phyloP scores from a whole-genome alignment of 148 eudicot genomes.

The Bassia scoparia region DNA sequence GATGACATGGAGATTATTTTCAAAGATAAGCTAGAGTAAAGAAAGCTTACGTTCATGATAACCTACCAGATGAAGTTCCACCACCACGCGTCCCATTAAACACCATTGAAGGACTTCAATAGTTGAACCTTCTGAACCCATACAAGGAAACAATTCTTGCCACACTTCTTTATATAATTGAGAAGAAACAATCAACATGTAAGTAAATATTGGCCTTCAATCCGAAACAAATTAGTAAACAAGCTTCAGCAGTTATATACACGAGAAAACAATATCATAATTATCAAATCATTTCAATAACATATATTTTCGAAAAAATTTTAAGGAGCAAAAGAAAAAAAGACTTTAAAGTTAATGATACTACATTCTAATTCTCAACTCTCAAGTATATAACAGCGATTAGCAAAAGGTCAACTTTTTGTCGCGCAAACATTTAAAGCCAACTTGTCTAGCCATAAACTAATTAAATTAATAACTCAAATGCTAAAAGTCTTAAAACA shows the following conservation, averaged over 20 bases:
- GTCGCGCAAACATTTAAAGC: neutral
- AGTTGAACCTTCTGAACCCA: constrained; percentile 45
- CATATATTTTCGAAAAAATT: no score
- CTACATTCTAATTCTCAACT: neutral
- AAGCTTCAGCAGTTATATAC: neutral
- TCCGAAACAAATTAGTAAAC: neutral
- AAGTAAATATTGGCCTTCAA: neutral
- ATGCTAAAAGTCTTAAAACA: neutral
- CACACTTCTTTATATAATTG: constrained; percentile 49
- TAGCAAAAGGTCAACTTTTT: neutral
- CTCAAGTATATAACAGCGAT: neutral
- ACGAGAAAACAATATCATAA: no score
- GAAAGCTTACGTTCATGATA: neutral
- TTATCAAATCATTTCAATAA: no score
- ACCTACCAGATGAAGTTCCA: constrained; percentile 68
- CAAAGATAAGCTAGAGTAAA: neutral
- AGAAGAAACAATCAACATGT: neutral
- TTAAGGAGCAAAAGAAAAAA: neutral
- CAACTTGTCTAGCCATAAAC: neutral
- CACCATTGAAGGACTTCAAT: constrained; percentile 45
- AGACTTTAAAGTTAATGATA: neutral
- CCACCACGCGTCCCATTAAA: constrained; percentile 50
- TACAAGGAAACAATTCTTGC: constrained; percentile 61
- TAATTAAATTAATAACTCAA: neutral
- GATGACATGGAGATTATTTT: neutral